Conservation (phyloP, 208 protist genomes). For the Crithidia thermophila region DNA sequence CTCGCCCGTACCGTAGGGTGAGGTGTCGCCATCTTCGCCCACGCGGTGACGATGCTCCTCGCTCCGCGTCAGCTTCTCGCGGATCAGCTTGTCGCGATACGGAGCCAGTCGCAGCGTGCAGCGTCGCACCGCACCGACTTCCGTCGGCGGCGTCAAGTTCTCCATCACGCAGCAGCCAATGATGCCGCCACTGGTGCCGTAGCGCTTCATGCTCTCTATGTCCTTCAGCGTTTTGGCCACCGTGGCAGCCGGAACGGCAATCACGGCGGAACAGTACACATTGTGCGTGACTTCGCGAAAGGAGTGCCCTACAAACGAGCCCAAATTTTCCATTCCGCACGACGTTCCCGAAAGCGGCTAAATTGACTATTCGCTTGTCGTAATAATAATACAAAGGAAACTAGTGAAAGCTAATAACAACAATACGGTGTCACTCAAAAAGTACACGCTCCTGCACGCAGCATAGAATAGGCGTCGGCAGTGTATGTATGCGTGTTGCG, state of each 20-base stretch:
- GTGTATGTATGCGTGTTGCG: too few relatives aligned
- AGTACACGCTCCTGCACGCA: too few relatives aligned
- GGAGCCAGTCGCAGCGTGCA: conserved; percentile 32
- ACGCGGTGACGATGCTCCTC: conserved; percentile 8
- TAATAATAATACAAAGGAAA: too few relatives aligned
- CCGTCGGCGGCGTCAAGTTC: conserved; percentile 17
- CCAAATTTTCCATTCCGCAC: not conserved
- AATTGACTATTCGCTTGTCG: too few relatives aligned
- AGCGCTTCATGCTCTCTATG: conserved; percentile 40
- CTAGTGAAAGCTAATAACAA: too few relatives aligned
- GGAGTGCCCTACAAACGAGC: not conserved
- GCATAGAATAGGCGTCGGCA: too few relatives aligned
- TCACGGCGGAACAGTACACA: conserved; percentile 37
- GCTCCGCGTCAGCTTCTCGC: conserved; percentile 35
- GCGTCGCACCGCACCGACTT: conserved; percentile 34
- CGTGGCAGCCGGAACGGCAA: conserved; percentile 41
- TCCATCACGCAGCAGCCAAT: conserved; percentile 57
- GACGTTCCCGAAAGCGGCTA: too few relatives aligned
- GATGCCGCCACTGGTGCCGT: conserved; percentile 26
- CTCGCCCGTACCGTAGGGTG: not conserved
- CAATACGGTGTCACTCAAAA: too few relatives aligned
- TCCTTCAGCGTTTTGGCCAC: conserved; percentile 35
- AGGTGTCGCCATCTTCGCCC: not conserved
- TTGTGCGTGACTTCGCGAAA: not conserved
- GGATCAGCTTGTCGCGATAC: conserved; percentile 40